These are phyloP conservation scores for Eucalyptus victrix DNA, from an alignment of 345 rosid species.

Conservation along the genomic window DNA sequence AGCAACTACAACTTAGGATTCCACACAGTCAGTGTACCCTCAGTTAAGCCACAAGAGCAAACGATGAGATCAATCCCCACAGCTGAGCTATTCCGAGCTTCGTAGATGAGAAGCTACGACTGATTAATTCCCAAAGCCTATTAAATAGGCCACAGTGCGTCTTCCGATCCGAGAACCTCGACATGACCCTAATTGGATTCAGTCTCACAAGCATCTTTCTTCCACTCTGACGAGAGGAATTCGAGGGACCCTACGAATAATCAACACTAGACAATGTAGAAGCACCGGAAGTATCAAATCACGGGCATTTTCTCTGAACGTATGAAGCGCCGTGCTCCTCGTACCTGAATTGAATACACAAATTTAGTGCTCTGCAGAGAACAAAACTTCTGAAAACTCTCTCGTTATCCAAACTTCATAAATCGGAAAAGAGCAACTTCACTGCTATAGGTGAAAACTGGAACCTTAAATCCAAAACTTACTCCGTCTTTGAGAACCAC, in stretches of 20 bases:
- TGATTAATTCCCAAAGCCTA: neutral
- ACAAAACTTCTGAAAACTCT: neutral
- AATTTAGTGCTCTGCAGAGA: neutral
- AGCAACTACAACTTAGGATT: neutral
- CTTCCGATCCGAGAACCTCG: neutral
- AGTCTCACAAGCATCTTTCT: neutral
- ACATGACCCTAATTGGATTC: neutral
- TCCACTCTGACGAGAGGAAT: neutral
- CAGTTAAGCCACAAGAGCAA: neutral
- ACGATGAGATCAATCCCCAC: neutral
- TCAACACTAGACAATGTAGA: neutral
- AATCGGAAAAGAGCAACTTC: neutral
- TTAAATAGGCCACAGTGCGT: neutral
- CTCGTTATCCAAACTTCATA: neutral
- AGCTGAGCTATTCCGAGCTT: neutral
- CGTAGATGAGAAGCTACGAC: neutral
- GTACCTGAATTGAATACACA: slow-evolving; percentile 29
- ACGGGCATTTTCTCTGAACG: slow-evolving; percentile 94
- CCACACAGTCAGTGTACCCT: neutral
- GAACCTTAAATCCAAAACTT: slow-evolving; percentile 1
- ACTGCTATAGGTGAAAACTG: neutral
- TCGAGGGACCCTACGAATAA: neutral
- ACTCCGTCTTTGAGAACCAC: slow-evolving; percentile 96
- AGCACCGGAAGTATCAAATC: neutral
- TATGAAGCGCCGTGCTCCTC: slow-evolving; percentile 98